Evolutionary conservation across 441 rosid genomes (phyloP), one percentile per base, ranked within the genome.

Genomic region (Biscutella laevigata): DNA sequence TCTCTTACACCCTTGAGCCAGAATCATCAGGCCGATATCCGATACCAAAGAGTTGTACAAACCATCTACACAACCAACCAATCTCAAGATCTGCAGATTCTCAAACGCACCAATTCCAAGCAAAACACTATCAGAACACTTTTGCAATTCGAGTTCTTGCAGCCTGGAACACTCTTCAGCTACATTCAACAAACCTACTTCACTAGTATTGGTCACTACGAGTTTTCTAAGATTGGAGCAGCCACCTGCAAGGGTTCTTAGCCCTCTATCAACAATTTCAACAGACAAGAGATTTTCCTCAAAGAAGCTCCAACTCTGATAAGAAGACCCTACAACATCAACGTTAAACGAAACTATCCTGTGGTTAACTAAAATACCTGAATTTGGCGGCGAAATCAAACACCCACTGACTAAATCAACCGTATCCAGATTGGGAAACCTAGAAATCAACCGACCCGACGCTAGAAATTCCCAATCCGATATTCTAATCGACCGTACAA

Each of bases 1-100:
- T 48, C 84, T 76, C 73, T 64, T 76, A 39, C 86, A 80, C 59
- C 84, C 90, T 48, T 80, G 90, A 11, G 84, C 86, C 60, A 83
- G 25, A 27, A 83, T 78, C 4, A 84, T 80, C 36, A 83, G 42
- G 22, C 90, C 90, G 2, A 83, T 77, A 68, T 83, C 90, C 19
- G 90, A 66, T 66, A 83, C 86, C 37, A 41, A 6, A 0, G 83
- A 76, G 50, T 53, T 47, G 40, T 67, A 77, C 46, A 83, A 74
- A 11, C 77, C 81, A 33, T 76, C 81, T 2, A 78, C 73, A 33
- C 47, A 66, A 25, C 79, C 90, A 7, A 80, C 71, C 55, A 83
- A 47, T 52, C 77, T 83, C 72, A 83, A 63, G 33, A 80, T 67
- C 67, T 83, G 86, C 61, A 83, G 64, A 67, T 83, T 83, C 75